Conservation (phyloP, 1,284 basidiomycete species). For the Cutaneotrichosporon cutaneum region DNA sequence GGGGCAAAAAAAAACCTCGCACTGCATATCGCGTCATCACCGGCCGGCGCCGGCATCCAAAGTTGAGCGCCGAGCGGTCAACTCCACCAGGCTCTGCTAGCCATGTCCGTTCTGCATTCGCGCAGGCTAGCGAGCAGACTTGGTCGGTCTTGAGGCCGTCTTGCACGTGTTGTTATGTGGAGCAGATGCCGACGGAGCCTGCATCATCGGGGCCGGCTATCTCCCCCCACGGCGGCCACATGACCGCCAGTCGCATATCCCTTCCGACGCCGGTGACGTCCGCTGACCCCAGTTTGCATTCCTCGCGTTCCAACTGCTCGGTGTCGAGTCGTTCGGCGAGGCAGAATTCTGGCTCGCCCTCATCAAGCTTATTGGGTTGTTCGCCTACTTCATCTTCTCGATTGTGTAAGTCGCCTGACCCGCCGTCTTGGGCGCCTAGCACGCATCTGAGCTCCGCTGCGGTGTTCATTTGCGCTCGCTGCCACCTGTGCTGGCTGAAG, state of each 20-base stretch:
- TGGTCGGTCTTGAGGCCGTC: background rate
- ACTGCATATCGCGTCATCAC: background rate
- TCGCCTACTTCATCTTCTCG: conserved; percentile 59
- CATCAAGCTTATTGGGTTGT: conserved; percentile 30
- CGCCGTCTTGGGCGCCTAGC: background rate
- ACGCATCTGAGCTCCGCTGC: conserved; percentile 51
- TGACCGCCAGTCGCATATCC: background rate
- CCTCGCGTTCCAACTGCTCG: conserved; percentile 33
- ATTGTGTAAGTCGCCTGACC: conserved; percentile 61
- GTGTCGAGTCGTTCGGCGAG: conserved; percentile 33
- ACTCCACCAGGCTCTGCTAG: background rate
- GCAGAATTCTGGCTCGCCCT: conserved; percentile 30
- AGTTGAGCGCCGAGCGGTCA: background rate
- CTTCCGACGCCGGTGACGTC: background rate
- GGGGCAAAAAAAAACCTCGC: background rate
- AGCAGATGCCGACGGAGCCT: background rate
- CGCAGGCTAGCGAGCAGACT: background rate
- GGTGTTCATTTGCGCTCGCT: conserved; percentile 56
- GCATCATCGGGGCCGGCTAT: background rate
- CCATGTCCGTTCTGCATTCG: background rate
- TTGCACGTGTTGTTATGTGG: background rate
- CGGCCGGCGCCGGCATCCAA: background rate
- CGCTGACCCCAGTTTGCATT: conserved; percentile 49
- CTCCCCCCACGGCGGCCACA: background rate
- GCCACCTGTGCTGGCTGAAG: background rate